phyloP scores from a whole-genome alignment of 768 basidiomycete species.

The Boletus tomentosulus region DNA sequence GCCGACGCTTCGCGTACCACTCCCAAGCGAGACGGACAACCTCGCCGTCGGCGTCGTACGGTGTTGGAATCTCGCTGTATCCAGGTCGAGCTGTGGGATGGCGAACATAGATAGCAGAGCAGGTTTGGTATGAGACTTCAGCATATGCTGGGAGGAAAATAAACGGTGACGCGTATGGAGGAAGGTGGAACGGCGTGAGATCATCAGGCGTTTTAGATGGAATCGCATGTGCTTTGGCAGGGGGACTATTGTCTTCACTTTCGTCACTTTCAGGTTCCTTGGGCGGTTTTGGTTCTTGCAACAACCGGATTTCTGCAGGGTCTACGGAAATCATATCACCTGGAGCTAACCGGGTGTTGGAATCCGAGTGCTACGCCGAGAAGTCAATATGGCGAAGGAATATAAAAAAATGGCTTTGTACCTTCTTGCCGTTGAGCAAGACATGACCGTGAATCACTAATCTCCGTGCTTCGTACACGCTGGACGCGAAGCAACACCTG shows the following conservation, averaged over 20 bases:
- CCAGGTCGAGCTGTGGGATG: slow-evolving; percentile 96
- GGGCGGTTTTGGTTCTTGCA: slow-evolving; percentile 37
- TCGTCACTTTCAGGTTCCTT: slow-evolving; percentile 11
- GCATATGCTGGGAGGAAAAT: slow-evolving; percentile 92
- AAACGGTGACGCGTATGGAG: slow-evolving; percentile 83
- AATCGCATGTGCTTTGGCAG: not conserved
- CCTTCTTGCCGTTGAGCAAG: slow-evolving; percentile 84
- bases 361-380: slow-evolving; percentile 61
- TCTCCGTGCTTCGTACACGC: slow-evolving; percentile 85
- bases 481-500: slow-evolving; percentile 80
- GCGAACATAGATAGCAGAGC: slow-evolving; percentile 88
- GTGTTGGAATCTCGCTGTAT: slow-evolving; percentile 93
- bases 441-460: slow-evolving; percentile 87
- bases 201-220: slow-evolving; percentile 9
- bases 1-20: slow-evolving; percentile 78
- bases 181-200: slow-evolving; percentile 79
- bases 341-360: slow-evolving; percentile 85
- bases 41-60: slow-evolving; percentile 94
- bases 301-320: slow-evolving; percentile 72
- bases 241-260: not conserved
- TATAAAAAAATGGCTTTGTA: slow-evolving; percentile 28
- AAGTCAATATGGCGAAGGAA: not conserved
- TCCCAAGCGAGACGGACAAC: slow-evolving; percentile 93
- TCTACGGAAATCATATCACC: slow-evolving; percentile 94
- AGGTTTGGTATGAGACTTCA: slow-evolving; percentile 81